phyloP scores from a whole-genome alignment of 495 filamentous ascomycete species.

The Neurospora terricola region DNA sequence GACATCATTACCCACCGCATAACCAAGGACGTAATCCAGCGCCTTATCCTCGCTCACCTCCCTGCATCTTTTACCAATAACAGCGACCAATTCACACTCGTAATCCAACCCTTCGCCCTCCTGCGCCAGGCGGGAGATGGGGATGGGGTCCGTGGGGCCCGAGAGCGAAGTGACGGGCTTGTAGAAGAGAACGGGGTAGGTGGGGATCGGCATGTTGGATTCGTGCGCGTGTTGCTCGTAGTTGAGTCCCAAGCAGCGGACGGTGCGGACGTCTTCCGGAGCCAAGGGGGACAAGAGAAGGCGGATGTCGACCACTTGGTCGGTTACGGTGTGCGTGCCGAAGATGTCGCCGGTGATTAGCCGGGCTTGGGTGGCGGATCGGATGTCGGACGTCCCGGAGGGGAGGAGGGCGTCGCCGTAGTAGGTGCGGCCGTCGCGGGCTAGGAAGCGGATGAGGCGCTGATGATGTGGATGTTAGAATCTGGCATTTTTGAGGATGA shows the following conservation, averaged over 20 bases:
- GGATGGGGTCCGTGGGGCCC: conserved; percentile 62
- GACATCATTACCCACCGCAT: conserved; percentile 74
- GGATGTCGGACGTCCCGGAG: conserved; percentile 52
- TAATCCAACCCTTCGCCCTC: conserved; percentile 61
- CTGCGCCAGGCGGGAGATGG: conserved; percentile 48
- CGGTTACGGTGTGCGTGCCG: conserved; percentile 58
- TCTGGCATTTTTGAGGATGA: too few relatives aligned
- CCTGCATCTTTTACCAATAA: conserved; percentile 63
- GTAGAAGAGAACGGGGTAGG: conserved; percentile 73
- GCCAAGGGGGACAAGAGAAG: conserved; percentile 60
- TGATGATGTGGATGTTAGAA: too few relatives aligned
- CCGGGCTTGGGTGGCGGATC: conserved; percentile 53
- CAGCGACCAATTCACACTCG: conserved; percentile 70
- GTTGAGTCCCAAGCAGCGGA: conserved; percentile 74
- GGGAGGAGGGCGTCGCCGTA: conserved; percentile 80
- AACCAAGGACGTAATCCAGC: conserved; percentile 68
- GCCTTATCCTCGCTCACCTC: conserved; percentile 60
- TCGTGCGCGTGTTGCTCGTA: conserved; percentile 76
- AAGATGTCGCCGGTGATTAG: conserved; percentile 70
- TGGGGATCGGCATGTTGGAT: conserved; percentile 62
- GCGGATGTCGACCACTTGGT: conserved; percentile 55
- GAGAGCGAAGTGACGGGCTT: conserved; percentile 67
- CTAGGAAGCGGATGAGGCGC: conserved; percentile 72
- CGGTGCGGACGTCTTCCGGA: conserved; percentile 56
- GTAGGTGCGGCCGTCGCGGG: conserved; percentile 64